Base-by-base conservation (phyloP, 805 yeast species). In the Clavispora asparagi region DNA sequence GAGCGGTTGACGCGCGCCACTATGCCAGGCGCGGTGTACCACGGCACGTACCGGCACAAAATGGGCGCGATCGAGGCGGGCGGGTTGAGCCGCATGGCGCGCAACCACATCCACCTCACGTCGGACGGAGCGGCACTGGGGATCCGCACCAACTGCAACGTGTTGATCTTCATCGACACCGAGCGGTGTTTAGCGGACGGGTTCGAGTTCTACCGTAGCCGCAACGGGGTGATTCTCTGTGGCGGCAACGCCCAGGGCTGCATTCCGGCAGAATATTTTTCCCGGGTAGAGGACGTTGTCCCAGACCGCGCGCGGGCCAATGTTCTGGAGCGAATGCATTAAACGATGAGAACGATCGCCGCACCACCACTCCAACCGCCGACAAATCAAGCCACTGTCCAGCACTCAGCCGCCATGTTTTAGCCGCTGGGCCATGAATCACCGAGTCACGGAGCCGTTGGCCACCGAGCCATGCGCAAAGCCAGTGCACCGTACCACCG, bases 51-150 rank as follows among this genome's bases (percentile, higher is more conserved):
- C 48, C 45, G 48, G 6, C 60, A 62, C 3, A 79, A 77, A 27
- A 66, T 85, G 53, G 57, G 65, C 1, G 46, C 59, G 17, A 87
- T 87, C 4, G 45, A 74, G n/a, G 43, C 65, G 25, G 81, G 81
- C 0, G 90, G 88, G 0, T 65, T 94, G 23, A 73, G 75, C 13
- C 71, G 65, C 49, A 87, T 90, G 96, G 66, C 63, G 29, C 70
- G 99, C 56, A 84, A 84, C 53, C 98, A 94, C 62, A 80, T 94
- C 14, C 99, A 94, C 65, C 74, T 92, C 60, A 87, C 98, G 0
- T 67, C 79, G 1, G 67, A 65, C 27, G 69, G 65, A 13, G 83
- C 83, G 12, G 71, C 84, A 12, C 81, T 91, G 50, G 98, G 98
- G 0, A 79, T 89, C 70, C 71, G 97, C 42, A 54, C 63, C n/a